Evolutionary conservation across 495 filamentous ascomycete species (phyloP).

Genomic region (Astrocystis sublimbata): DNA sequence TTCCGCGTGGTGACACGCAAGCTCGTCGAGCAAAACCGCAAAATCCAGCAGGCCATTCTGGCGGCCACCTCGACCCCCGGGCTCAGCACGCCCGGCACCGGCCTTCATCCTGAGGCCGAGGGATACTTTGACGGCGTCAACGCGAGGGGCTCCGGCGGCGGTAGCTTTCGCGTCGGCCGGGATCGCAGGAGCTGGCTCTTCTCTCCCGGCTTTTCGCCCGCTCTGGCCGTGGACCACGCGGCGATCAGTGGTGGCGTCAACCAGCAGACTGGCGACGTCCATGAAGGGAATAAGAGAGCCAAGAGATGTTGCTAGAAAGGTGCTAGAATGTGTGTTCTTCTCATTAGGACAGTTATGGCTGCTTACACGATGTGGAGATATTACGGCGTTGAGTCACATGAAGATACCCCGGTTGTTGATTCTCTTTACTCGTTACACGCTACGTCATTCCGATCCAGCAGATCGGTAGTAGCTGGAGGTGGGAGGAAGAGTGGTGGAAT

Average conservation of each 20-base stretch:
- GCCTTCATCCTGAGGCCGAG: too few species aligned
- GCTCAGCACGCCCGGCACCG: constrained; percentile 27
- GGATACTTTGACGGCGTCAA: constrained; percentile 52
- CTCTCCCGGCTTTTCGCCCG: constrained; percentile 53
- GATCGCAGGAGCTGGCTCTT: constrained; percentile 65
- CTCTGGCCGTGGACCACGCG: constrained; percentile 44
- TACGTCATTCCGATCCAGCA: neutral
- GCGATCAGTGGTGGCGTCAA: constrained; percentile 32
- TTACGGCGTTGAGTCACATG: neutral
- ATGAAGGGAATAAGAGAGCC: constrained; percentile 32
- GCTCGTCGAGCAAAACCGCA: constrained; percentile 86
- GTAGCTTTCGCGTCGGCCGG: constrained; percentile 63
- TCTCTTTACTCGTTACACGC: neutral
- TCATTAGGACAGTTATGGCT: neutral
- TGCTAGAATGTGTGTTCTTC: neutral
- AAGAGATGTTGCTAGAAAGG: constrained; percentile 56
- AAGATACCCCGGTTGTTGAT: neutral
- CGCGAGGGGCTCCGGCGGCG: constrained; percentile 47
- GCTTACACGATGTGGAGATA: neutral
- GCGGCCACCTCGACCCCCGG: constrained; percentile 45
- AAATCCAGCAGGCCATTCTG: constrained; percentile 58
- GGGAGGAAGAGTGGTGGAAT: neutral
- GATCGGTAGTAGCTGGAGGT: neutral
- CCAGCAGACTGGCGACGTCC: constrained; percentile 31
- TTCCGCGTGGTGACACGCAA: constrained; percentile 94